Conservation (phyloP, 352 stramenopile genomes). For the Globisporangium takayamanum region DNA sequence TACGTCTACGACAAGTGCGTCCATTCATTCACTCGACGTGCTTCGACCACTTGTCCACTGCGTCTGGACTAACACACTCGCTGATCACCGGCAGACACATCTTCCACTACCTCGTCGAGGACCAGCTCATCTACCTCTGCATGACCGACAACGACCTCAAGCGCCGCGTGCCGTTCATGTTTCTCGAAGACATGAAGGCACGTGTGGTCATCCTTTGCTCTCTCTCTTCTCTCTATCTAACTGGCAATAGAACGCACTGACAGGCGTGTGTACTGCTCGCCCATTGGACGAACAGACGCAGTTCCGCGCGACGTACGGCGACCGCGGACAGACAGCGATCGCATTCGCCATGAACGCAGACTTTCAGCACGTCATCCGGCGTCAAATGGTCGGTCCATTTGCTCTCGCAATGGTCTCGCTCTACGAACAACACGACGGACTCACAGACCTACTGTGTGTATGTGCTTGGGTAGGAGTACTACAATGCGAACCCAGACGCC, state of each 20-base stretch:
- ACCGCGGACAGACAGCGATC: slow-evolving; percentile 86
- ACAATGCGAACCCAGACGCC: slow-evolving; percentile 84
- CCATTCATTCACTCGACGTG: background rate
- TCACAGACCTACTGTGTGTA: too few species aligned
- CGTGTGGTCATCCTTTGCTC: background rate
- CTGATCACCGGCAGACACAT: slow-evolving; percentile 39
- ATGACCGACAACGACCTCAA: slow-evolving; percentile 96
- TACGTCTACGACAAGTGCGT: slow-evolving; percentile 97
- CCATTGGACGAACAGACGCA: slow-evolving; percentile 22
- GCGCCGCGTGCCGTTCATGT: slow-evolving; percentile 95
- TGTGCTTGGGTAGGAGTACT: slow-evolving; percentile 48
- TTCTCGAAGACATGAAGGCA: slow-evolving; percentile 96
- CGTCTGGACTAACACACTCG: background rate
- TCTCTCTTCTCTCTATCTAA: background rate
- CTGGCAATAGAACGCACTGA: background rate
- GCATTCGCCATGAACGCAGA: slow-evolving; percentile 98
- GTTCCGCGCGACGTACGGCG: slow-evolving; percentile 83
- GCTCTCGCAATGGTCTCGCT: background rate
- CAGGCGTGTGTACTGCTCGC: background rate
- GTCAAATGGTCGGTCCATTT: slow-evolving; percentile 77
- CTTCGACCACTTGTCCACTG: background rate
- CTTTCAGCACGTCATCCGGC: slow-evolving; percentile 92
- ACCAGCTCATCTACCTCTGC: slow-evolving; percentile 96
- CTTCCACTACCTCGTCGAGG: slow-evolving; percentile 96
- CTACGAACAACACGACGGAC: background rate